These are phyloP conservation scores for Geopyxis carbonaria DNA, from an alignment of 495 filamentous ascomycete species.

Conservation along the genomic window DNA sequence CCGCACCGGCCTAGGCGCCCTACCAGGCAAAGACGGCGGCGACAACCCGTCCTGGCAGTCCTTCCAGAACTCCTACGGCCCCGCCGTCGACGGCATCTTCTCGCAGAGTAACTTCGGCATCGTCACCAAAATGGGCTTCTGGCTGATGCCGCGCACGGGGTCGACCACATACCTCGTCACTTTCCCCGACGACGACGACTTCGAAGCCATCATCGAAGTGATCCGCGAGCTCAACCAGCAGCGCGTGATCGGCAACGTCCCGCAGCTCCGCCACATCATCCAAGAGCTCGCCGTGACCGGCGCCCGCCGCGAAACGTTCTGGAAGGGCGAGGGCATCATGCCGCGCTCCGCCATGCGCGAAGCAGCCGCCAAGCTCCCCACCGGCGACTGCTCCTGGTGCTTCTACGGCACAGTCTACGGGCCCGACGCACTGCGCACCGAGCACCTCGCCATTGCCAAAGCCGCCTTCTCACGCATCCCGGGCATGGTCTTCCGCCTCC, in stretches of 20 bases:
- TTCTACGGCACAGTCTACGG: slow-evolving; percentile 38
- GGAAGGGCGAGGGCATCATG: slow-evolving; percentile 28
- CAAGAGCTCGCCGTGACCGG: slow-evolving; percentile 33
- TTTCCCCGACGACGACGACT: slow-evolving; percentile 35
- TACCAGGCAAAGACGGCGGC: slow-evolving; percentile 14
- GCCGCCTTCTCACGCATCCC: slow-evolving; percentile 25
- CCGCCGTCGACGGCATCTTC: slow-evolving; percentile 36
- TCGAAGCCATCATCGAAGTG: slow-evolving; percentile 31
- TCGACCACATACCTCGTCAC: slow-evolving; percentile 36
- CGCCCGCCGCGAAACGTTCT: slow-evolving; percentile 31
- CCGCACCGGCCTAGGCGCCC: slow-evolving; percentile 34
- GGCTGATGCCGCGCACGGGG: slow-evolving; percentile 33
- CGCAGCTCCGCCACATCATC: slow-evolving; percentile 37
- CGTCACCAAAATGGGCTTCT: slow-evolving; percentile 38
- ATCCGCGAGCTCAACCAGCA: slow-evolving; percentile 36
- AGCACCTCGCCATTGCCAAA: slow-evolving; percentile 26
- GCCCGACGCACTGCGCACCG: slow-evolving; percentile 22
- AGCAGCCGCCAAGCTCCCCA: slow-evolving; percentile 26
- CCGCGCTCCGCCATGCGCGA: slow-evolving; percentile 27
- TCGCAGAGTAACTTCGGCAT: slow-evolving; percentile 38
- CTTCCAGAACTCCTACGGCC: slow-evolving; percentile 31
- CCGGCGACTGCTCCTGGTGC: slow-evolving; percentile 33
- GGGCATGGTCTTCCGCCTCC: slow-evolving; percentile 27
- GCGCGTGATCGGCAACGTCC: slow-evolving; percentile 39
- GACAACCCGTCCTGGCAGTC: slow-evolving; percentile 25